Percentiles rank a stretch among this genome's conserved stretches.
These are phyloP conservation scores for Rhodocollybia butyracea DNA, from an alignment of 768 basidiomycete species.

Conservation along the genomic window DNA sequence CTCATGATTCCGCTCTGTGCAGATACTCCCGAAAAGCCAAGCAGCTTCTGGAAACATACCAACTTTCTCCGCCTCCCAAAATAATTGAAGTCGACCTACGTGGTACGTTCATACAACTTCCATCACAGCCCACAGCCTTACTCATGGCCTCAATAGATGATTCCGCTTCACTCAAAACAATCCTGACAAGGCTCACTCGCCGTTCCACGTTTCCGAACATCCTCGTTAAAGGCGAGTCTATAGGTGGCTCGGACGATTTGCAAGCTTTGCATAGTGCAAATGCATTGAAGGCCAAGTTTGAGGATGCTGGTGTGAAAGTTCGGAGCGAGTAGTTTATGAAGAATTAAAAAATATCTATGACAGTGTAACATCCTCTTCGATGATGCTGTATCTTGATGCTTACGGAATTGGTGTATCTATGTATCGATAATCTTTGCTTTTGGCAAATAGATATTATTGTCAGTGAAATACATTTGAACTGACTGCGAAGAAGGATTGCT, in stretches of 20 bases:
- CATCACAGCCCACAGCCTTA: background rate
- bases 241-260: slow-evolving; percentile 68
- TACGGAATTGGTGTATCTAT: no score
- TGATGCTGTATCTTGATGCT: no score
- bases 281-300: slow-evolving; percentile 11
- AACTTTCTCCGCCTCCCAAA: slow-evolving; percentile 60
- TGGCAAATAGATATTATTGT: no score
- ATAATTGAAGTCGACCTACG: slow-evolving; percentile 76
- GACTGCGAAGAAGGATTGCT: no score
- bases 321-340: background rate
- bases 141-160: slow-evolving; percentile 45
- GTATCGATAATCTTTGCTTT: no score
- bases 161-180: slow-evolving; percentile 54
- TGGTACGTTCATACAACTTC: slow-evolving; percentile 33
- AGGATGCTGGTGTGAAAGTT: slow-evolving; percentile 5
- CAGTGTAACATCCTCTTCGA: no score
- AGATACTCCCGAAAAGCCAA: slow-evolving; percentile 65
- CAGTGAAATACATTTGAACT: no score
- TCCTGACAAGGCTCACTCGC: slow-evolving; percentile 63
- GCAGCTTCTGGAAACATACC: slow-evolving; percentile 55
- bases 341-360: no score
- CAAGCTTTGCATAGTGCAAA: slow-evolving; percentile 12
- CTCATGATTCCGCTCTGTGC: slow-evolving; percentile 1
- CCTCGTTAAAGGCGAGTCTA: slow-evolving; percentile 55
- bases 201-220: slow-evolving; percentile 77